Evolutionary conservation across 148 eudicot genomes (phyloP).

Genomic region (Hydrangea macrophylla): DNA sequence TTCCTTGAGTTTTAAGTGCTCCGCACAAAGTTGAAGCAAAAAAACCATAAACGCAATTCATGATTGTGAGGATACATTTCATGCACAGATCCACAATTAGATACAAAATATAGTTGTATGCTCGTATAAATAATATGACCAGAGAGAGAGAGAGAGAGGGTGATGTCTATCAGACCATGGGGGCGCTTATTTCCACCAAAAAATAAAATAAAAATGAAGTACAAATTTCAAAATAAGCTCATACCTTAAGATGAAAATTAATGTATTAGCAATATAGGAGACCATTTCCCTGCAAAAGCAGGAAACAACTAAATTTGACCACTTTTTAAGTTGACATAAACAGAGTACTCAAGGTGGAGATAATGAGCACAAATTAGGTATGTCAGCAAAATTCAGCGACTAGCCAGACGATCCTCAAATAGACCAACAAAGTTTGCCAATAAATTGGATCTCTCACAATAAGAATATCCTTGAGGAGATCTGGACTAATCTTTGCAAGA

Average conservation of each 20-base stretch:
- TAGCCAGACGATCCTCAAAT: background rate
- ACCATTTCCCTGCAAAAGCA: constrained; percentile 88
- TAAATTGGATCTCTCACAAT: background rate
- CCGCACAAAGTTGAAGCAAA: background rate
- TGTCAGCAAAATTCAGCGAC: background rate
- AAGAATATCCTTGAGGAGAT: background rate
- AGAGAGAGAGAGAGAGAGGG: background rate
- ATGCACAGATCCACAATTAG: background rate
- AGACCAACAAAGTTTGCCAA: background rate
- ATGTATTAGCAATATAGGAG: constrained; percentile 91
- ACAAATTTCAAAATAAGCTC: constrained; percentile 5
- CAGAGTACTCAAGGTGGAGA: too few species aligned
- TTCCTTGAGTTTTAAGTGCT: background rate
- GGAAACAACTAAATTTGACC: background rate
- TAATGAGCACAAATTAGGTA: background rate
- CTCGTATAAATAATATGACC: background rate
- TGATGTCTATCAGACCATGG: background rate
- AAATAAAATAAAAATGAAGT: background rate
- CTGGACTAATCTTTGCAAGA: background rate
- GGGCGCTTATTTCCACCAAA: background rate
- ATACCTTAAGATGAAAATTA: constrained; percentile 93
- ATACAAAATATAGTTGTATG: background rate
- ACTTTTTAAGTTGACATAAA: background rate
- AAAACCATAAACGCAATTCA: background rate
- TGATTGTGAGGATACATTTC: background rate